A percentile compares a stretch with the other conserved stretches of the same genome.
Conservation (phyloP, 2,329 filamentous ascomycete species). For the Akanthomyces dipterigenus region DNA sequence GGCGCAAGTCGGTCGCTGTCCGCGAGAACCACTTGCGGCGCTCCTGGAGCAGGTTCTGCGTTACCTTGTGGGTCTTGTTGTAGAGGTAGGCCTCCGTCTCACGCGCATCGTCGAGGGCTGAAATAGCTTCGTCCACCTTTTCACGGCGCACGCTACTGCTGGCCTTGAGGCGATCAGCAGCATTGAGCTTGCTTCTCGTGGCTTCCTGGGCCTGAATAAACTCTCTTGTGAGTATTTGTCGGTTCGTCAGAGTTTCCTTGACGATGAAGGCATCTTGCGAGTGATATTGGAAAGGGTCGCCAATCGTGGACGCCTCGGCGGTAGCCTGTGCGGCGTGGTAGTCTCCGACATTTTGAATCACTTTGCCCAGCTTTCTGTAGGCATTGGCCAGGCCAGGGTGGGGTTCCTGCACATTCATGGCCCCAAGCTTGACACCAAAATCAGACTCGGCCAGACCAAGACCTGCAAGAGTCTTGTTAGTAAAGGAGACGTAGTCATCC, state of each 20-base stretch:
- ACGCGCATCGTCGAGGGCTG: slow-evolving; percentile 78
- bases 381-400: slow-evolving; percentile 83
- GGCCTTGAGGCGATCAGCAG: slow-evolving; percentile 81
- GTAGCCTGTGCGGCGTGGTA: slow-evolving; percentile 95
- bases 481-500: not conserved
- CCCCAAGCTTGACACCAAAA: slow-evolving; percentile 81
- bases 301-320: slow-evolving; percentile 88
- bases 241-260: slow-evolving; percentile 95
- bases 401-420: slow-evolving; percentile 83
- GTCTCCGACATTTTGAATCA: slow-evolving; percentile 88
- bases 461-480: slow-evolving; percentile 45
- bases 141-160: slow-evolving; percentile 82
- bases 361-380: slow-evolving; percentile 90
- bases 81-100: slow-evolving; percentile 74
- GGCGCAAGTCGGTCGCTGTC: slow-evolving; percentile 75
- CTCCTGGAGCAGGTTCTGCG: slow-evolving; percentile 79
- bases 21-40: slow-evolving; percentile 85
- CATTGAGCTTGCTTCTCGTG: slow-evolving; percentile 73
- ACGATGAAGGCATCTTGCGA: slow-evolving; percentile 95
- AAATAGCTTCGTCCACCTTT: slow-evolving; percentile 97
- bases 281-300: slow-evolving; percentile 90
- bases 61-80: slow-evolving; percentile 83
- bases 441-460: slow-evolving; percentile 89
- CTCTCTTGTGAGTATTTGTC: slow-evolving; percentile 91
- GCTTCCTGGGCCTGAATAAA: slow-evolving; percentile 84